phyloP scores from a whole-genome alignment of 2,329 filamentous ascomycete species.

The Metarhizium brunneum region DNA sequence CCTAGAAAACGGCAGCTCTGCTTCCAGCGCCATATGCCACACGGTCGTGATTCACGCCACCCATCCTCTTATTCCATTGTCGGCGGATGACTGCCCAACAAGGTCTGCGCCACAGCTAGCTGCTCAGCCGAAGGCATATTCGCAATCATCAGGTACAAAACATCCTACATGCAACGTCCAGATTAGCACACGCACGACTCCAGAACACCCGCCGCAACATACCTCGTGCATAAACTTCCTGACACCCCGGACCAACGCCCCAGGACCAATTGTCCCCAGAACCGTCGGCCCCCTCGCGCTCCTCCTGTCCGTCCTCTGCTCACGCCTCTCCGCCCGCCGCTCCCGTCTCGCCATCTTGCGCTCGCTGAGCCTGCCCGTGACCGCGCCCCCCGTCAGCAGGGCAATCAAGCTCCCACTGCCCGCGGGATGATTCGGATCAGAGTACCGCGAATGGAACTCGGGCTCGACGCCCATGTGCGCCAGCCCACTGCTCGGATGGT shows the following conservation, averaged over 20 bases:
- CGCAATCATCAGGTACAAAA: slow-evolving; percentile 10
- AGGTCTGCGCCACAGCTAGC: slow-evolving; percentile 5
- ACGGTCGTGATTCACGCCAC: too few species aligned
- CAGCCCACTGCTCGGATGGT: slow-evolving; percentile 11
- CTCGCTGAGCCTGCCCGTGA: neutral
- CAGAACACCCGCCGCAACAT: neutral
- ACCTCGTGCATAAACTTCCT: slow-evolving; percentile 9
- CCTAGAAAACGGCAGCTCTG: too few species aligned
- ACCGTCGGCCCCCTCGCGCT: slow-evolving; percentile 1
- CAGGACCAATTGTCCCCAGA: slow-evolving; percentile 2
- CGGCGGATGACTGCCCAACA: neutral
- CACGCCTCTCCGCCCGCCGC: neutral
- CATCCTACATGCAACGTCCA: neutral
- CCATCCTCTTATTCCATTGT: neutral
- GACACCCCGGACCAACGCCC: slow-evolving; percentile 2
- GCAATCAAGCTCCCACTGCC: slow-evolving; percentile 17
- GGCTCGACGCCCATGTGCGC: slow-evolving; percentile 13
- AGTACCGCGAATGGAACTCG: slow-evolving; percentile 17
- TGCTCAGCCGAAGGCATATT: slow-evolving; percentile 7
- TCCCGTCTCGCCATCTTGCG: neutral
- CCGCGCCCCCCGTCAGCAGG: slow-evolving; percentile 14
- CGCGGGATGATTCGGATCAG: slow-evolving; percentile 19
- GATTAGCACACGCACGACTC: neutral
- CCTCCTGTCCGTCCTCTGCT: neutral
- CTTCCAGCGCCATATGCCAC: too few species aligned